phyloP scores from a whole-genome alignment of 106 monocot species.

The Phalaenopsis equestris region DNA sequence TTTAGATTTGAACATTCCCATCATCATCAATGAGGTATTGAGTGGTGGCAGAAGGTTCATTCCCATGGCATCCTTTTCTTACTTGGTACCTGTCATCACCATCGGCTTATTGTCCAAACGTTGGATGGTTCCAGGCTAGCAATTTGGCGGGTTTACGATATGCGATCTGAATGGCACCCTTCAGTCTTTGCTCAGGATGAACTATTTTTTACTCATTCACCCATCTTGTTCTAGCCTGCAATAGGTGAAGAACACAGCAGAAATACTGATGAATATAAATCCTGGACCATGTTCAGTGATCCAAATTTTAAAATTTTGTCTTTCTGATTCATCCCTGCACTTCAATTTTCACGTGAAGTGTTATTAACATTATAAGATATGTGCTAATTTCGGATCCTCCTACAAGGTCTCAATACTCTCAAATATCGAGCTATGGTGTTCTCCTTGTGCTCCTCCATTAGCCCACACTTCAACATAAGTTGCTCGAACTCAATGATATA shows the following conservation, averaged over 20 bases:
- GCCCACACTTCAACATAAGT: too few species aligned
- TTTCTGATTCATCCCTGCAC: not conserved
- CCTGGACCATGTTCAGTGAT: slow-evolving; percentile 70
- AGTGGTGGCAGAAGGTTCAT: slow-evolving; percentile 45
- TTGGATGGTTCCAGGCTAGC: slow-evolving; percentile 92
- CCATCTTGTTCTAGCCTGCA: not conserved
- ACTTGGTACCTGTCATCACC: slow-evolving; percentile 59
- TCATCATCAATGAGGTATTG: slow-evolving; percentile 91
- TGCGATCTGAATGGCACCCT: slow-evolving; percentile 47
- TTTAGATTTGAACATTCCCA: slow-evolving; percentile 47
- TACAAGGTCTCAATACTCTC: too few species aligned
- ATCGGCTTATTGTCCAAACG: slow-evolving; percentile 79
- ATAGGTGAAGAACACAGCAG: slow-evolving; percentile 58
- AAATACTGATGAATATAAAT: slow-evolving; percentile 79
- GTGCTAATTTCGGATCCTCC: not conserved
- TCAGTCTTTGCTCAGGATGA: not conserved
- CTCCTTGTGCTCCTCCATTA: too few species aligned
- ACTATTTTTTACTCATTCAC: not conserved
- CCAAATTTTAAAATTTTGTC: slow-evolving; percentile 28
- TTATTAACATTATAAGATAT: not conserved
- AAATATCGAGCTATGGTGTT: too few species aligned
- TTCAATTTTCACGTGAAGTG: not conserved
- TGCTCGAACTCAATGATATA: too few species aligned
- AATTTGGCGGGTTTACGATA: slow-evolving; percentile 73
- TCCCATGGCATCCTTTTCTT: slow-evolving; percentile 55